A percentile compares a stretch with the other conserved stretches of the same genome.
phyloP scores from a whole-genome alignment of 75 land plant genomes.

The Sequoia sempervirens region DNA sequence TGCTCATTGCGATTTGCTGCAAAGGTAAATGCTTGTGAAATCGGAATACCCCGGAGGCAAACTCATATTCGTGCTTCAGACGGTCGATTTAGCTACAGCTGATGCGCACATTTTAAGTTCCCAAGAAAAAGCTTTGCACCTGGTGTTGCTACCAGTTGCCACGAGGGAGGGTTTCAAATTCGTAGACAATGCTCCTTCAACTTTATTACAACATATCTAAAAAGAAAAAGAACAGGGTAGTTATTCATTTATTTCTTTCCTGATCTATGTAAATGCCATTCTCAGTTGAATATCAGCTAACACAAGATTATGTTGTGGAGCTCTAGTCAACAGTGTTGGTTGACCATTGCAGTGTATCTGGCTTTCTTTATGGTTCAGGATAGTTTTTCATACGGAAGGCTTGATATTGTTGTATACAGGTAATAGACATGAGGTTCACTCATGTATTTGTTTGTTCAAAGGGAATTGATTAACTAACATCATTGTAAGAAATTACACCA shows the following conservation, averaged over 20 bases:
- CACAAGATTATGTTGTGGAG: not conserved
- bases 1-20: slow-evolving; percentile 86
- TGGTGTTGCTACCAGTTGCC: not conserved
- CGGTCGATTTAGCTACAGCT: slow-evolving; percentile 48
- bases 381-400: not conserved
- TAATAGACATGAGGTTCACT: not conserved
- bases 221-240: not conserved
- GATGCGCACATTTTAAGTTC: not conserved
- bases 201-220: not conserved
- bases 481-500: slow-evolving; percentile 5
- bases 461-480: not conserved
- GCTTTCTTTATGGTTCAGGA: not conserved
- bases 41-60: slow-evolving; percentile 77
- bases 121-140: not conserved
- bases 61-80: slow-evolving; percentile 42
- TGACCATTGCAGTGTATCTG: not conserved
- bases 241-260: not conserved
- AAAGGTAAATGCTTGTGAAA: slow-evolving; percentile 88
- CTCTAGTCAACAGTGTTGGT: slow-evolving; percentile 1
- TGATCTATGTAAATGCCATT: slow-evolving; percentile 1
- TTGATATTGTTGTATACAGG: slow-evolving; percentile 2
- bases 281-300: not conserved
- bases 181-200: not conserved
- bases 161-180: not conserved
- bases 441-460: slow-evolving; percentile 2